phyloP scores from a whole-genome alignment of 2,329 filamentous ascomycete species.

The Orbilia oligospora region DNA sequence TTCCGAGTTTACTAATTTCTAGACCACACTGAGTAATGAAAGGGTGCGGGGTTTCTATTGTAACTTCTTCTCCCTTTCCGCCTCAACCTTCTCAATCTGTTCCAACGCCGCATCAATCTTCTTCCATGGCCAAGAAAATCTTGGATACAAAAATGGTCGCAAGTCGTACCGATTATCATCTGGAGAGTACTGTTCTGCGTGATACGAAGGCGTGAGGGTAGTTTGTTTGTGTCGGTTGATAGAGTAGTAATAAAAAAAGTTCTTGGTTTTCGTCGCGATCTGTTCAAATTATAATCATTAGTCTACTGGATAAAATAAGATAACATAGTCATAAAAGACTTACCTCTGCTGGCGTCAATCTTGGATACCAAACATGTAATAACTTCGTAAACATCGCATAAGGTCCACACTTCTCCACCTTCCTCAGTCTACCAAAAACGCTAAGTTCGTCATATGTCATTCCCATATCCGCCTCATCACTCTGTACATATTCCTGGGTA shows the following conservation, averaged over 20 bases:
- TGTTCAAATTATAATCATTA: conserved; percentile 15
- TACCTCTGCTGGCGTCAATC: conserved; percentile 65
- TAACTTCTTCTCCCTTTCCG: conserved; percentile 61
- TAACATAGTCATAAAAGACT: neutral
- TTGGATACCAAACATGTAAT: conserved; percentile 70
- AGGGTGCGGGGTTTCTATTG: conserved; percentile 17
- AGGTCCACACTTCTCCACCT: conserved; percentile 70
- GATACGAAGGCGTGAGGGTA: conserved; percentile 73
- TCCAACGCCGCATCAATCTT: conserved; percentile 68
- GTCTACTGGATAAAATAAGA: neutral
- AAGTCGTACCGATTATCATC: conserved; percentile 68
- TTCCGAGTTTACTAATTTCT: too few species aligned
- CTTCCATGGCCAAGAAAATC: conserved; percentile 67
- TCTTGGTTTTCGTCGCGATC: conserved; percentile 70
- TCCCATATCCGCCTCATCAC: conserved; percentile 71
- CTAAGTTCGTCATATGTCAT: conserved; percentile 71
- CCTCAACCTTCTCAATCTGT: conserved; percentile 65
- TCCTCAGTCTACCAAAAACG: conserved; percentile 68
- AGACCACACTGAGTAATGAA: neutral
- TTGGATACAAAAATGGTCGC: conserved; percentile 68
- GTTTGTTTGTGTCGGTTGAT: conserved; percentile 78
- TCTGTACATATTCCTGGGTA: conserved; percentile 68
- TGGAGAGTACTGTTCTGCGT: conserved; percentile 70
- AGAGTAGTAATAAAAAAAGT: conserved; percentile 72
- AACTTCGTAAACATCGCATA: conserved; percentile 70